Percentiles rank a stretch among this genome's conserved stretches.
Evolutionary conservation across 352 stramenopile species (phyloP).

Genomic region (Peronospora belbahrii): DNA sequence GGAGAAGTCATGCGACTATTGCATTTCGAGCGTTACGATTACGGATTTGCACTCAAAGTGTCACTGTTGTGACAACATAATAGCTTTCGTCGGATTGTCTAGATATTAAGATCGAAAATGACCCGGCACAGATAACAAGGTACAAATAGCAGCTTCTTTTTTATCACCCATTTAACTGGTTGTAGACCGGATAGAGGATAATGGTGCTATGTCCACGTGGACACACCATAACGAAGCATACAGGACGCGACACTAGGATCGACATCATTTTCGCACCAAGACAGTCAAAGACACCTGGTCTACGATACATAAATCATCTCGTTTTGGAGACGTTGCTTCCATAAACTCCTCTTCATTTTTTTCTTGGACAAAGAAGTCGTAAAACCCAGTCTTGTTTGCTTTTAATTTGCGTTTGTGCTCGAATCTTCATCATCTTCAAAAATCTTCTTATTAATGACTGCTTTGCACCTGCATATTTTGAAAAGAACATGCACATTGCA

Average conservation of each 20-base stretch:
- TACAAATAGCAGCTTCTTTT: too few relatives aligned
- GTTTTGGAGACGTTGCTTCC: slow-evolving; percentile 10
- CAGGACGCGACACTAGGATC: slow-evolving; percentile 5
- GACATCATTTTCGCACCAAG: slow-evolving; percentile 3
- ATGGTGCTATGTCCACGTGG: too few relatives aligned
- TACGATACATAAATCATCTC: slow-evolving; percentile 5
- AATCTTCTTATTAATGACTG: slow-evolving; percentile 17
- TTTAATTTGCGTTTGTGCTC: slow-evolving; percentile 37
- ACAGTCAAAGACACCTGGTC: slow-evolving; percentile 6
- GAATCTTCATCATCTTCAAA: slow-evolving; percentile 27
- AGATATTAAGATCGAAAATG: too few relatives aligned
- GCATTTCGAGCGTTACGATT: too few relatives aligned
- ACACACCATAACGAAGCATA: slow-evolving; percentile 4
- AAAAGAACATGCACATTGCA: slow-evolving; percentile 15
- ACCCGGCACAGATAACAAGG: too few relatives aligned
- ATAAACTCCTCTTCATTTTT: slow-evolving; percentile 23
- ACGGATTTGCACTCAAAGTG: too few relatives aligned
- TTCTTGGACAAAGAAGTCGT: slow-evolving; percentile 29
- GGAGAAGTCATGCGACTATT: too few relatives aligned
- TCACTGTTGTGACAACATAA: too few relatives aligned
- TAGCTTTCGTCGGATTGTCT: too few relatives aligned
- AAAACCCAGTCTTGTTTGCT: slow-evolving; percentile 34
- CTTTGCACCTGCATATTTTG: slow-evolving; percentile 20
- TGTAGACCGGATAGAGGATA: too few relatives aligned
- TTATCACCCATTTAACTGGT: too few relatives aligned